Evolutionary conservation across 2,329 filamentous ascomycete species (phyloP).

Genomic region (Trichoderma sp.): DNA sequence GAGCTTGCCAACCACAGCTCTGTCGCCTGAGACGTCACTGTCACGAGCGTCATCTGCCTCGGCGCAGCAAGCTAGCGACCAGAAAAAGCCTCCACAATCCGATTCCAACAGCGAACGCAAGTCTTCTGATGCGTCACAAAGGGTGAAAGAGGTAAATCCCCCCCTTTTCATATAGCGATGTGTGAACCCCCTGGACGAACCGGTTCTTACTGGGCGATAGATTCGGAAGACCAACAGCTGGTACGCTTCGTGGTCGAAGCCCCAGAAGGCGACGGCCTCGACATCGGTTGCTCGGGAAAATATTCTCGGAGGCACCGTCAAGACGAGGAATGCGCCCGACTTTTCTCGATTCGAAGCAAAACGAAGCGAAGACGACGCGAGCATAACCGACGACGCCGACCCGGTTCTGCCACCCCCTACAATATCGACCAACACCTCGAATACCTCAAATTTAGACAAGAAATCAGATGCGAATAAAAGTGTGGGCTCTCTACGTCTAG

Average conservation of each 20-base stretch:
- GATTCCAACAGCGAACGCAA: constrained; percentile 14
- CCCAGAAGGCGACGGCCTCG: constrained; percentile 56
- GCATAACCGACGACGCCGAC: constrained; percentile 25
- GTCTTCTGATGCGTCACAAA: constrained; percentile 2
- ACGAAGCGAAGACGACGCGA: constrained; percentile 35
- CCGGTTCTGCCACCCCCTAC: constrained; percentile 8
- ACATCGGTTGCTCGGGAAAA: constrained; percentile 61
- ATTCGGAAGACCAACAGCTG: constrained; percentile 56
- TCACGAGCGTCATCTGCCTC: constrained; percentile 22
- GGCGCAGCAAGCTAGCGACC: constrained; percentile 12
- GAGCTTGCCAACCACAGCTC: constrained; percentile 23
- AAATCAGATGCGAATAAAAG: background rate
- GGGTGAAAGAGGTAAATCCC: constrained; percentile 8
- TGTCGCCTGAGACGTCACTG: constrained; percentile 23
- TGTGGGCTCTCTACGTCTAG: background rate
- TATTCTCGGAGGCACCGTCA: constrained; percentile 56
- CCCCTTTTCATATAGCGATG: background rate
- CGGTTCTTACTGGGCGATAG: constrained; percentile 32
- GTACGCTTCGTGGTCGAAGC: constrained; percentile 61
- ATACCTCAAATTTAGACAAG: background rate
- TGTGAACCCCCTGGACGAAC: background rate
- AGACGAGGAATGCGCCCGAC: constrained; percentile 46
- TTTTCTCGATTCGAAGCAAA: constrained; percentile 50
- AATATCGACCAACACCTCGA: constrained; percentile 23
- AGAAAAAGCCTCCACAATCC: constrained; percentile 10